phyloP scores from a whole-genome alignment of 768 basidiomycete genomes.

The Psilocybe cubensis region DNA sequence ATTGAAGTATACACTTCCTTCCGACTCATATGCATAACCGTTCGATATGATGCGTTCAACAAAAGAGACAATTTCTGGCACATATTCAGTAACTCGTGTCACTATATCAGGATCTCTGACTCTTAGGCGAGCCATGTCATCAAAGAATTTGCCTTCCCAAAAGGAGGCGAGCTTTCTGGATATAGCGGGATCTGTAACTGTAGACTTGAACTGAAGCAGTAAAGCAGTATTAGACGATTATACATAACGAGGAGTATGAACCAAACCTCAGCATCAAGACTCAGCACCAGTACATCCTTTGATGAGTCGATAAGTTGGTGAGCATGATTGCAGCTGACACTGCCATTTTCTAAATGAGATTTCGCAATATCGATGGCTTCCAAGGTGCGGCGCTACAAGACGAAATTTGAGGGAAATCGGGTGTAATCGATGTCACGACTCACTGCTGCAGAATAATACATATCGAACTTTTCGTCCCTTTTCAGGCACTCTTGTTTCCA shows the following conservation, averaged over 20 bases:
- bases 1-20: constrained; percentile 92
- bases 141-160: constrained; percentile 91
- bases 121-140: constrained; percentile 88
- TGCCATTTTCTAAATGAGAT: constrained; percentile 41
- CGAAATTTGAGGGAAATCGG: constrained; percentile 15
- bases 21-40: constrained; percentile 72
- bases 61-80: constrained; percentile 92
- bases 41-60: constrained; percentile 85
- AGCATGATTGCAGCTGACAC: constrained; percentile 46
- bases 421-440: constrained; percentile 29
- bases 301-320: constrained; percentile 71
- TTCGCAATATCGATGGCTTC: constrained; percentile 58
- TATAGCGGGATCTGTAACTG: constrained; percentile 85
- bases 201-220: constrained; percentile 63
- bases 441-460: constrained; percentile 84
- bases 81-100: constrained; percentile 96
- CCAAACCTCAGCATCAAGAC: constrained; percentile 75
- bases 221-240: constrained; percentile 1
- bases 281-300: constrained; percentile 73
- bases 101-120: constrained; percentile 89
- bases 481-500: constrained; percentile 76
- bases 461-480: constrained; percentile 90
- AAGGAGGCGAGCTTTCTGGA: constrained; percentile 80
- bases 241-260: background rate
- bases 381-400: constrained; percentile 48